Percentiles rank a stretch among this genome's conserved stretches.
Conservation (phyloP, 2,329 filamentous ascomycete species). For the Fusarium tanahbumbuense region DNA sequence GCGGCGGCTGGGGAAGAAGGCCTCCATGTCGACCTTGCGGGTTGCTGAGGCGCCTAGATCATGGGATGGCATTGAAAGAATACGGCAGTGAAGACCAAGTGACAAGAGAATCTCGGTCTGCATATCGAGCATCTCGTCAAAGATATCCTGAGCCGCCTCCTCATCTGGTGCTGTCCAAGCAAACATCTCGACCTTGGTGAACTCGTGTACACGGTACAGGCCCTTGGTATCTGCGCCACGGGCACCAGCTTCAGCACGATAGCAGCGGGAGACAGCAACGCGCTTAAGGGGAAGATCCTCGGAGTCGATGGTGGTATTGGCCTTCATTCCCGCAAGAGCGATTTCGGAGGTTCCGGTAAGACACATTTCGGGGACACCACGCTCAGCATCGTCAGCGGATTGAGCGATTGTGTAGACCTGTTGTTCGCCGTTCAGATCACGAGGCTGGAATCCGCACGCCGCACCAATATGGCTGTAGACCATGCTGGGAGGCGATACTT, state of each 20-base stretch:
- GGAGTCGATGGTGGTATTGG: conserved; percentile 74
- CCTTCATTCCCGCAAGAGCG: conserved; percentile 90
- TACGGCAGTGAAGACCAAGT: conserved; percentile 84
- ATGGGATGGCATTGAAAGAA: conserved; percentile 90
- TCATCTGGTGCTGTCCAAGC: conserved; percentile 80
- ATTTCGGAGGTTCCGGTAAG: conserved; percentile 95
- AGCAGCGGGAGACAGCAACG: conserved; percentile 91
- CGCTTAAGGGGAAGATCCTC: conserved; percentile 78
- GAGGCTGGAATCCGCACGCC: conserved; percentile 93
- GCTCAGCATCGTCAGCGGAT: conserved; percentile 68
- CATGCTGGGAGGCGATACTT: conserved; percentile 86
- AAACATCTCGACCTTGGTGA: conserved; percentile 98
- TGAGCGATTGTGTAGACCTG: conserved; percentile 88
- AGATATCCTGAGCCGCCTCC: conserved; percentile 66
- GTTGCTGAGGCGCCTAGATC: conserved; percentile 91
- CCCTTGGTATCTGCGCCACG: conserved; percentile 92
- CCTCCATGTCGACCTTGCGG: conserved; percentile 93
- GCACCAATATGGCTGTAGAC: conserved; percentile 92
- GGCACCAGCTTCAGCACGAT: conserved; percentile 92
- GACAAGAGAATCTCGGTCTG: conserved; percentile 84
- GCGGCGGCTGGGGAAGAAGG: conserved; percentile 85
- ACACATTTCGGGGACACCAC: conserved; percentile 75
- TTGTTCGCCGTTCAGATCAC: conserved; percentile 89
- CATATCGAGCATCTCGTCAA: conserved; percentile 86
- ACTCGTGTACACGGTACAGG: conserved; percentile 96